Base-by-base conservation (phyloP, 768 basidiomycete genomes). In the Kwoniella heveanensis region DNA sequence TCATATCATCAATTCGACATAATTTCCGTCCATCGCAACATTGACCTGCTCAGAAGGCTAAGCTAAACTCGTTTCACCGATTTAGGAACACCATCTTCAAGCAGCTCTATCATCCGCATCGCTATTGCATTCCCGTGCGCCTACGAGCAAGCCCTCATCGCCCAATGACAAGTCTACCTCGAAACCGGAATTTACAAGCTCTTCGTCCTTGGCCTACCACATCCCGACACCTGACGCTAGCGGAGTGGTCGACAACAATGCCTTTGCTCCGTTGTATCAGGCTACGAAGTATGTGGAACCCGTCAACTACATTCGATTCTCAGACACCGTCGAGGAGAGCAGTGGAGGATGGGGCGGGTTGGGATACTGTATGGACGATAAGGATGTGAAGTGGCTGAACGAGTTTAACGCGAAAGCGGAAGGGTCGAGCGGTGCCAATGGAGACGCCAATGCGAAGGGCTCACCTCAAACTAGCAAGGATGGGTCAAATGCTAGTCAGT, bases 211-310 rank as follows among this genome's bases (percentile, higher is more conserved):
- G 81, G 21, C 84, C 84, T 57, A 83, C 85, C 57, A 85, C 80
- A 99, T 99, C 72, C 96, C 96, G 2, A 95, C 90, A 2, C 94
- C 96, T 0, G 92, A 93, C 77, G 90, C 90, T 0, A 89, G 88
- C 8, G 90, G 91, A 52, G 68, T 90, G 69, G 88, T 90, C 60
- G 69, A 74, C 12, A 66, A 57, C 24, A 85, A 86, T 29, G 87
- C 92, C 72, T 94, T 91, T 78, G 85, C 85, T 12, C 84, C 87
- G 8, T 82, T 93, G 30, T 97, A 97, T 73, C 86, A 87, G 8
- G 62, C 84, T 17, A 81, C 82, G 27, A 82, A 82, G 57, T 96
- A 90, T 89, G 85, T 83, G 65, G 91, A 96, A 70, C 88, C 94
- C 1, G 78, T 83, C 21, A 85, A 88, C 0, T 92, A 89, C 77